A percentile compares a stretch with the other conserved stretches of the same genome.
Evolutionary conservation across 306 rosid species (phyloP).

Genomic region (Cercis canadensis): DNA sequence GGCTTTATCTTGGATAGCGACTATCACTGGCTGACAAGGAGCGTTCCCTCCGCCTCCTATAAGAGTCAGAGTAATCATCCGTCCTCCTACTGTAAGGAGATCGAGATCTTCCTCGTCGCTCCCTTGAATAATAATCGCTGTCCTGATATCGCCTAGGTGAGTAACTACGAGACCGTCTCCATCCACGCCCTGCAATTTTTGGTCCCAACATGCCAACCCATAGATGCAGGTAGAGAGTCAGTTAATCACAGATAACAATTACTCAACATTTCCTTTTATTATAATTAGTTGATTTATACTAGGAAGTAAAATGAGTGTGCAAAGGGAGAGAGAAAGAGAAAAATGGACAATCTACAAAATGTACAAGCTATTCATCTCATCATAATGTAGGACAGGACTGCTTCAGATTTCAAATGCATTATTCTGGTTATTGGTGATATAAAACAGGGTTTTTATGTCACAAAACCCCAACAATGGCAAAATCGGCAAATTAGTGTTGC

Average conservation of each 20-base stretch:
- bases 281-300: neutral
- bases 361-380: conserved; percentile 9
- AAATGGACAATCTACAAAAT: neutral
- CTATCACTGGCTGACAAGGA: conserved; percentile 32
- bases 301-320: neutral
- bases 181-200: conserved; percentile 44
- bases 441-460: no score
- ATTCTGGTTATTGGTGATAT: no score
- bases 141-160: conserved; percentile 47
- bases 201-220: neutral
- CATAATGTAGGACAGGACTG: neutral
- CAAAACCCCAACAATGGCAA: neutral
- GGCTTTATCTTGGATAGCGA: conserved; percentile 18
- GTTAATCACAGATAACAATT: neutral
- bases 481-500: neutral
- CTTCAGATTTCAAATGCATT: neutral
- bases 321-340: neutral
- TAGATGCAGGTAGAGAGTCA: neutral
- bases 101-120: conserved; percentile 49
- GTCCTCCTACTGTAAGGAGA: conserved; percentile 43
- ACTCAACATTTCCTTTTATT: neutral
- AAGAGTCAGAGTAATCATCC: conserved; percentile 39
- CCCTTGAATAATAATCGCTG: conserved; percentile 45
- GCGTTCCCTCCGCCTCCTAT: conserved; percentile 41
- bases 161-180: conserved; percentile 48